A percentile compares a stretch with the other conserved stretches of the same genome.
phyloP scores from a whole-genome alignment of 2,329 filamentous ascomycete species.

The Diatrype stigma region DNA sequence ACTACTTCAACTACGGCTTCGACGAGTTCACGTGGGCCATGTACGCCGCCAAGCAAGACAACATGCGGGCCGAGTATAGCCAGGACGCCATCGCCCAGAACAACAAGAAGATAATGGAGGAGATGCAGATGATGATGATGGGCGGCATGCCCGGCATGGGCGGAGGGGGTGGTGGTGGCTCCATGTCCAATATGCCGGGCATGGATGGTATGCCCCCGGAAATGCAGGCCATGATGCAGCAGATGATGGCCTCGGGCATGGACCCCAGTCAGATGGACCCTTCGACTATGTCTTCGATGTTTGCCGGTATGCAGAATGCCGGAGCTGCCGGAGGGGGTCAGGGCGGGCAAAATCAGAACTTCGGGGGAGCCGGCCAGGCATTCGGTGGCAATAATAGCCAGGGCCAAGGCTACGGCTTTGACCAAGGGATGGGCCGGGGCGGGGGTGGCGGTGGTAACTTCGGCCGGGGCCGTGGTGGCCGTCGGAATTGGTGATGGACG shows the following conservation, averaged over 20 bases:
- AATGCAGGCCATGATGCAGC: constrained; percentile 67
- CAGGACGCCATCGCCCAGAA: constrained; percentile 59
- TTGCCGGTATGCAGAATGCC: constrained; percentile 50
- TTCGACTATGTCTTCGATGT: constrained; percentile 55
- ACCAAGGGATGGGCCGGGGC: constrained; percentile 28
- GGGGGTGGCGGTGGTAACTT: constrained; percentile 23
- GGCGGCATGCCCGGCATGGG: constrained; percentile 40
- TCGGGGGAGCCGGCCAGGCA: constrained; percentile 40
- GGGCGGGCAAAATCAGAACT: constrained; percentile 48
- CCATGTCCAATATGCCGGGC: constrained; percentile 42
- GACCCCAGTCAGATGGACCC: constrained; percentile 65
- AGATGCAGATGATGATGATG: constrained; percentile 67
- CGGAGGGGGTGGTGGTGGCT: constrained; percentile 24
- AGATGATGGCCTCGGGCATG: constrained; percentile 64
- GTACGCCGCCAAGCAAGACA: constrained; percentile 86
- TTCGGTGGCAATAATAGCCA: constrained; percentile 45
- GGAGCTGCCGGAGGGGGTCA: constrained; percentile 39
- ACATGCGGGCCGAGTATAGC: constrained; percentile 70
- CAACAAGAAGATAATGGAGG: constrained; percentile 76
- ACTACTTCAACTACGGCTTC: constrained; percentile 99
- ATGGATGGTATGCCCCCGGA: constrained; percentile 63
- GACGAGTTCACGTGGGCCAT: constrained; percentile 98
- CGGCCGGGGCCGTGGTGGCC: constrained; percentile 25
- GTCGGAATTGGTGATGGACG: constrained; percentile 24
- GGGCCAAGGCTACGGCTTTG: constrained; percentile 43